These are phyloP conservation scores for Saturnispora mendoncae DNA, from an alignment of 805 yeast species.

Conservation along the genomic window DNA sequence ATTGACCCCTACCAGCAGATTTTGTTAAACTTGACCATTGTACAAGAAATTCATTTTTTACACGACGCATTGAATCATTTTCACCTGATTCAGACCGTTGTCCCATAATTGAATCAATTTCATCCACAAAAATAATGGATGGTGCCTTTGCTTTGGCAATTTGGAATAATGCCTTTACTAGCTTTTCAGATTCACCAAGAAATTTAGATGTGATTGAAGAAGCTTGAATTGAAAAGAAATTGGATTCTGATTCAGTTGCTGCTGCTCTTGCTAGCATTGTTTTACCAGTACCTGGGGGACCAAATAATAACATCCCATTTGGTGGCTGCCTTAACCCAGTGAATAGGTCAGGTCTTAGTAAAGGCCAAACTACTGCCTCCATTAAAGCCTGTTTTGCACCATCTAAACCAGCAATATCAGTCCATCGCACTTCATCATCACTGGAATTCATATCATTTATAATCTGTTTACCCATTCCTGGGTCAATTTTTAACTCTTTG, in stretches of 20 bases:
- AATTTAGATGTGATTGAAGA: slow-evolving; percentile 82
- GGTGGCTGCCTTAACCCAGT: slow-evolving; percentile 90
- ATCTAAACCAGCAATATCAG: slow-evolving; percentile 87
- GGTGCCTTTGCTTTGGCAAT: slow-evolving; percentile 84
- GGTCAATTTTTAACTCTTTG: slow-evolving; percentile 22
- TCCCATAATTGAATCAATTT: slow-evolving; percentile 84
- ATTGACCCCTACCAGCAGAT: slow-evolving; percentile 63
- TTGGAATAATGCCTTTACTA: slow-evolving; percentile 80
- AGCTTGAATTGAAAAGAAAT: slow-evolving; percentile 86
- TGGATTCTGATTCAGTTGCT: slow-evolving; percentile 88
- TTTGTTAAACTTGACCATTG: slow-evolving; percentile 92
- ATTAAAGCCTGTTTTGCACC: slow-evolving; percentile 82
- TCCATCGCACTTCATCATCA: slow-evolving; percentile 92
- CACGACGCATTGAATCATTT: slow-evolving; percentile 80
- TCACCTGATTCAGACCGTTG: slow-evolving; percentile 62
- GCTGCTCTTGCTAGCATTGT: slow-evolving; percentile 97
- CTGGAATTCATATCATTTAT: slow-evolving; percentile 79
- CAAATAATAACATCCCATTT: slow-evolving; percentile 90
- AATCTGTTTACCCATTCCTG: slow-evolving; percentile 30
- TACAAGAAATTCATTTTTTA: slow-evolving; percentile 85
- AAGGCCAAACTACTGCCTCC: slow-evolving; percentile 95
- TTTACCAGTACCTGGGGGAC: slow-evolving; percentile 99
- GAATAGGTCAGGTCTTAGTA: slow-evolving; percentile 86
- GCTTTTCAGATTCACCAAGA: slow-evolving; percentile 88
- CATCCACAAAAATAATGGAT: slow-evolving; percentile 90